Evolutionary conservation across 192 early-diverging fungal genomes (phyloP), one percentile per base, ranked within the genome.

Genomic region (Pilobolus umbonatus): DNA sequence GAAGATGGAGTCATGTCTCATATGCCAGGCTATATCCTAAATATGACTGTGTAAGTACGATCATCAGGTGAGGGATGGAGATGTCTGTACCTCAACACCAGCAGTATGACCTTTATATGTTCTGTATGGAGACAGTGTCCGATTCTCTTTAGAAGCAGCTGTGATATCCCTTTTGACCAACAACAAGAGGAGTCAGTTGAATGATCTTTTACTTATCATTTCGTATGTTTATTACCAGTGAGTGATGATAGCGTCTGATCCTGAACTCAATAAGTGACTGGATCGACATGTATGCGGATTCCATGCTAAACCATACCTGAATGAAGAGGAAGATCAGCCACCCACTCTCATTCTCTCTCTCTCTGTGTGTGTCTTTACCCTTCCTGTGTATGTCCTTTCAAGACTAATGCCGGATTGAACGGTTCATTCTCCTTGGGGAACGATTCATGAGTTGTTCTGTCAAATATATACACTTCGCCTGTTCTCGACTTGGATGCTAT

Each of bases 381-480:
- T 84, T 99, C 96, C 45, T 89, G 86, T 26, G 84, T 74, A 50
- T 97, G 96, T 4, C 95, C 95, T 25, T 86, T 76, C 42, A 99
- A 80, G 34, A 80, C 78, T 43, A 97, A 81, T 32, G 92, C 93
- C 1, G 97, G 95, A 51, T 80, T 80, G 74, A 93, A 97, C 38
- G 85, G 74, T 38, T 85, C 85, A 50, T 84, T 81, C 56, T 85
- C 82, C 44, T 74, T 75, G 0, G 95, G 94, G 39, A 77, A 83
- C 32, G 81, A 85, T 46, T 90, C 85, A 71, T 92, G 91, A 15
- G 86, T 86, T 32, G 97, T 93, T 42, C 94, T 85, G 68, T 97
- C 95, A 79, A 99, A 99, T 54, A 99, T 81, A 71, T 89, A 96
- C 35, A 99, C 88, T n/a, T 92, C 92, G 8, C 96, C 96, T 7